Evolutionary conservation across 2,329 filamentous ascomycete species (phyloP).

Genomic region (Hansfordia pulvinata): DNA sequence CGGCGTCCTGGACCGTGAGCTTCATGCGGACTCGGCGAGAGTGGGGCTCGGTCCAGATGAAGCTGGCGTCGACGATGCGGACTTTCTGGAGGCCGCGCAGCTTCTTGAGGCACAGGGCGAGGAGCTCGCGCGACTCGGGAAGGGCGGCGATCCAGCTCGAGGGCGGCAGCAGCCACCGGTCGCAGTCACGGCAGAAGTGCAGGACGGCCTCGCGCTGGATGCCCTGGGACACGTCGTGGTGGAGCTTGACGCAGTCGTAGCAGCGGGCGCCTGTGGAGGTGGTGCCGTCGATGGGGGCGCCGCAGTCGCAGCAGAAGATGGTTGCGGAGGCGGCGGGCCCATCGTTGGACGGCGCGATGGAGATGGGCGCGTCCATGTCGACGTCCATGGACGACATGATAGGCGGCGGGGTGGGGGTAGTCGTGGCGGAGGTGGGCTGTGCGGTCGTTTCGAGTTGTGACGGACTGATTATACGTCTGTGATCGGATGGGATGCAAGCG

Average conservation of each 20-base stretch:
- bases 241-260: conserved; percentile 90
- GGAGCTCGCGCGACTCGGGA: conserved; percentile 80
- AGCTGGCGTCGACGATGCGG: conserved; percentile 87
- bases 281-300: conserved; percentile 88
- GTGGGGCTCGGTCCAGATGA: conserved; percentile 98
- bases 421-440: no score
- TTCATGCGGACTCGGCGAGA: conserved; percentile 87
- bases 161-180: conserved; percentile 83
- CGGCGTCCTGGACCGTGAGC: conserved; percentile 72
- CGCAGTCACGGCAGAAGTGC: conserved; percentile 88
- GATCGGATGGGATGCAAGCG: no score
- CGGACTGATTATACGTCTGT: no score
- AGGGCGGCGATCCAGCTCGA: conserved; percentile 72
- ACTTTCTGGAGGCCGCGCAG: conserved; percentile 78
- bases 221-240: conserved; percentile 81
- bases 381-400: conserved; percentile 1
- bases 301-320: conserved; percentile 98
- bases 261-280: conserved; percentile 76
- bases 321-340: conserved; percentile 20
- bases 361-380: conserved; percentile 1
- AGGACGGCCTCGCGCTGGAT: conserved; percentile 84
- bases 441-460: no score
- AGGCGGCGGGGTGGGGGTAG: no score
- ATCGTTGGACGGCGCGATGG: conserved; percentile 1
- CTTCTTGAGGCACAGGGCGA: conserved; percentile 84